Evolutionary conservation across 371 early-diverging fungal species (phyloP), one percentile per base, ranked within the genome.

Genomic region (Zychaea mexicana): DNA sequence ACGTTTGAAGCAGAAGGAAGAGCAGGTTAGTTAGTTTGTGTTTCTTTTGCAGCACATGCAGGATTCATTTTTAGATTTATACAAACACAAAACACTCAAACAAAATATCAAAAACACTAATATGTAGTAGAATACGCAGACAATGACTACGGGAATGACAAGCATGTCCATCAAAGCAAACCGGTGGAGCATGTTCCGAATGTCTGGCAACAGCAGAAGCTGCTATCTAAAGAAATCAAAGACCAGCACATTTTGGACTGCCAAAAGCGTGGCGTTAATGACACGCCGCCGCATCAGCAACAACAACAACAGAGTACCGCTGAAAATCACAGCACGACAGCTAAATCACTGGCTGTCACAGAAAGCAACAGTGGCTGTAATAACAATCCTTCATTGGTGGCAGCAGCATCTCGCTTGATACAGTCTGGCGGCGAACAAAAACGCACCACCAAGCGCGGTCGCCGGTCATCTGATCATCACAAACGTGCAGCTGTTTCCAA

Each of bases 401-500:
- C 28, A 19, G 22, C 32, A 30, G 30, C 55, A 39, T 46, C 32
- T 32, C 28, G 19, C 45, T 17, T 49, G 49, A 49, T 49, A 24
- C 49, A 49, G 22, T 4, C 24, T 26, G 39, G 24, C 17, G 22
- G 33, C 54, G 28, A 53, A 53, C 59, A 58, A 22, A 58, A 45
- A 45, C 59, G 59, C 59, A 58, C 7, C 42, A 42, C 27, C 39
- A 39, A 58, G n/a, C 39, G 62, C 31, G 28, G 36, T n/a, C 21
- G 45, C 32, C 42, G 62, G 45, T 55, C 55, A 55, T 62, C 62
- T 39, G 62, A 53, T 39, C 27, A 55, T 42, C 39, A 62, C 62
- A 62, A 62, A 56, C 62, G 62, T 42, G 62, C 62, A 62, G n/a
- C 42, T 31, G 19, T 32, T 42, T 54, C 54, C 62, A 60, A 30